Evolutionary conservation across 352 stramenopile genomes (phyloP).

Genomic region (Phytophthora aleatoria): DNA sequence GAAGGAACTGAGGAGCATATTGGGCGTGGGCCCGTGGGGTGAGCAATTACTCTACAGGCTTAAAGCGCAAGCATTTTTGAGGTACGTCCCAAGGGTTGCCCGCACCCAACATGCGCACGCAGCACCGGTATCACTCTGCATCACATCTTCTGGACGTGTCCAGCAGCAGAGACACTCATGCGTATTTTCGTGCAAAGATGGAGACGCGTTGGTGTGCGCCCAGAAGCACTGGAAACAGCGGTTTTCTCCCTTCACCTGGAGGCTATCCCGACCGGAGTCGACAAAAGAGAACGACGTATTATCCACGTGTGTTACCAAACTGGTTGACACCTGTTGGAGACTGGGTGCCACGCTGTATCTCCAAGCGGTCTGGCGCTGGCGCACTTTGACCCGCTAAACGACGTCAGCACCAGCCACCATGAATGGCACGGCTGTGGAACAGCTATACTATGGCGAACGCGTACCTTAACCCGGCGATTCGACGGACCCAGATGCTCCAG

Average conservation of each 20-base stretch:
- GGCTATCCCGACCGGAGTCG: not conserved
- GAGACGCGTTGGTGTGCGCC: not conserved
- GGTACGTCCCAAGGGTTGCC: not conserved
- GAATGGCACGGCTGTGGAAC: not conserved
- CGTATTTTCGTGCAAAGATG: not conserved
- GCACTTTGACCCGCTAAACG: not conserved
- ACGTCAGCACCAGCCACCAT: not conserved
- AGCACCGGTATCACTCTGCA: not conserved
- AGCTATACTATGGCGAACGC: no score
- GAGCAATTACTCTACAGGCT: not conserved
- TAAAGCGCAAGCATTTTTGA: not conserved
- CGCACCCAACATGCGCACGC: not conserved
- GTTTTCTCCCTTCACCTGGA: not conserved
- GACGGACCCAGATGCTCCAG: not conserved
- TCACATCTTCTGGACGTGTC: not conserved
- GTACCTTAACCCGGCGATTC: no score
- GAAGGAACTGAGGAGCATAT: not conserved
- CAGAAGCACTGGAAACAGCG: not conserved
- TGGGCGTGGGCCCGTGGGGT: not conserved
- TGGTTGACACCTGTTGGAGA: not conserved
- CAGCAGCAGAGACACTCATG: not conserved
- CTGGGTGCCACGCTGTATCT: not conserved
- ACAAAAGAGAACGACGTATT: no score
- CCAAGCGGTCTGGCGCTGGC: not conserved
- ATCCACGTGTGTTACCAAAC: not conserved